Base-by-base conservation (phyloP, 192 early-diverging fungal genomes). In the Mortierella hygrophila region DNA sequence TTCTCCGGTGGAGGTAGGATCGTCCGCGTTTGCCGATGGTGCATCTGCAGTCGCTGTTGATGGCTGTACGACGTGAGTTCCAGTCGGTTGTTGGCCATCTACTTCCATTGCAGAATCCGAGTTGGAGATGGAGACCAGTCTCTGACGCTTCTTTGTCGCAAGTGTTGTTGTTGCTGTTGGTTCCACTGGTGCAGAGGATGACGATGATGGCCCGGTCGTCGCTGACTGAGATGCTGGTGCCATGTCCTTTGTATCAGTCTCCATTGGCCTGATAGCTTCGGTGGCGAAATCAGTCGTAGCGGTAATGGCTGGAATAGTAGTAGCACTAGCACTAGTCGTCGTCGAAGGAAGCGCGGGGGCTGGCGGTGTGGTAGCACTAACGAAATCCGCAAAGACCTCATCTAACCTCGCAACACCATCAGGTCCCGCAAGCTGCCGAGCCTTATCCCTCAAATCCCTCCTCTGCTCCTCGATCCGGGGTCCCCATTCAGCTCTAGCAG, bases 401-500 rank as follows among this genome's bases (percentile, higher is more conserved):
- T 81, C 79, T 20, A 86, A 3, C 3, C 54, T 41, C 8, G 55
- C 65, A 13, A 73, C 71, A 2, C 85, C 80, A 26, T 88, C 75
- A 0, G 74, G 69, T 20, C 88, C 86, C 18, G 80, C 86, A 10
- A 78, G 46, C 46, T 88, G 82, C 0, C 46, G 68, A 15, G 87
- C 72, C 74, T 88, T 87, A 38, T 78, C 76, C 47, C 82, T 60
- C 15, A 90, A 52, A 63, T 86, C 84, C 18, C 68, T n/a, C 74
- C 94, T 92, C 78, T 96, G 94, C 46, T 89, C 89, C 55, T 92
- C 90, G 54, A 96, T 91, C 32, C 90, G 78, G 29, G 91, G 91
- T 42, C 88, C 85, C 94, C 94, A 94, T 72, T 94, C 88, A 7
- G 70, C 57, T 21, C 79, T 57, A 9, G 91, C 89, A n/a, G 90